Evolutionary conservation across 2,329 filamentous ascomycete species (phyloP), one percentile per base, ranked within the genome.

Genomic region (Cylindrodendrum hubeiense): DNA sequence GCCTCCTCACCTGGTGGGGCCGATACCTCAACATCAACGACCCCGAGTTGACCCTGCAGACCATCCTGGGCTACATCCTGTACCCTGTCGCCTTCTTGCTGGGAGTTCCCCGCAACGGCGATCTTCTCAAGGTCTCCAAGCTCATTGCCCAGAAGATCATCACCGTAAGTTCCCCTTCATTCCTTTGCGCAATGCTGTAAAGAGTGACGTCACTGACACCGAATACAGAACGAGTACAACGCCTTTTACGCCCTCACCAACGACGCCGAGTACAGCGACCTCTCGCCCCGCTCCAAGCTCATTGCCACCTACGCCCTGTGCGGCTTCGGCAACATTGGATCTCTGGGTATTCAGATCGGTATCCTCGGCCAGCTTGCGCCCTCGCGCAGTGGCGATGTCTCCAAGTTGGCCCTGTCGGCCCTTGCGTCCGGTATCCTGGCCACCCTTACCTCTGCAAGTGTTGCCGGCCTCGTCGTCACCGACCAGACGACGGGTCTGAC

Each of bases 231-330:
- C 83, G 93, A 96, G 80, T 96, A 92, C 80, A 89, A 90, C 53
- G 93, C 92, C 49, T 94, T 93, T 81, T 79, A 79, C 26, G 77
- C 78, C 30, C 87, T 94, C 9, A 74, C 80, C 1, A 77, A 78
- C 0, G 93, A 91, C 75, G 77, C 79, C 34, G 68, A 77, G 9
- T 94, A 92, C 78, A 79, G 80, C 58, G 69, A 77, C 28, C 85
- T 97, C 66, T 89, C 88, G 30, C 82, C 87, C 17, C 93, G 94
- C 57, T 93, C 93, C 24, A 86, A 86, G 49, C 86, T 97, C 70
- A 97, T 97, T 75, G 93, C 91, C 49, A 97, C 93, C 54, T 97
- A 97, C 76, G 92, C 93, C 21, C 87, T 95, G 69, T 97, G 93
- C 80, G 89, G 89, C 26, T 94, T 94, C 77, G 94, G 93, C 67